Evolutionary conservation across 495 filamentous ascomycete species (phyloP), one percentile per base, ranked within the genome.

Genomic region (Venustampulla echinocandica): DNA sequence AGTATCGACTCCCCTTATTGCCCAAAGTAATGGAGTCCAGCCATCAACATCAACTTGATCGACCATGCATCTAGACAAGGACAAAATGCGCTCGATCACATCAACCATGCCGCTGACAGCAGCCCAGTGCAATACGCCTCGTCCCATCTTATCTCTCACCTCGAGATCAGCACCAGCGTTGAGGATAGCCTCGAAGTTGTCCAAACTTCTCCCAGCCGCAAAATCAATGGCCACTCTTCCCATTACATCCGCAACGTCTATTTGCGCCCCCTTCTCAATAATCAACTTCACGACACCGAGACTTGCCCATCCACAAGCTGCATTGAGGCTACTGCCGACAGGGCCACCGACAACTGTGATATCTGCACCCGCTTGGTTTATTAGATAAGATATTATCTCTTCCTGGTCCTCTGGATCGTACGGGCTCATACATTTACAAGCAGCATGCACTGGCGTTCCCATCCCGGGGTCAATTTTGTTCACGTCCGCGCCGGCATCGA

Each of bases 21-120:
- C 56, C 46, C 54, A 58, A 33, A 59, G 53, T 1, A 64, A 38
- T 2, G 61, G 52, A 3, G 59, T 58, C 52, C 53, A 44, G 9
- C 53, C 39, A 44, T 50, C 54, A 11, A 17, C 47, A 6, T 48
- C 38, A 20, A 52, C 47, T 23, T 49, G 37, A 36, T 56, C 49
- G 13, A 51, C 17, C 2, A 43, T 25, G 11, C 39, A 33, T 10
- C 30, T 15, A 13, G 25, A 24, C 0, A 46, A 21, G 13, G 38
- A 34, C 10, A 55, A 25, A 5, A 58, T 42, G 6, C 48, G 19
- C 10, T 43, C 24, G 0, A 55, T 20, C 18, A 49, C 25, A 0
- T 32, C 44, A 9, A 30, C 25, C 13, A n/a, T 30, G 15, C 40
- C 45, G 22, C 49, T 27, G 40, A 46, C 27, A 23, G 39, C 45